These are phyloP conservation scores for Aureobasidium subglaciale DNA, from an alignment of 2,329 filamentous ascomycete genomes.

Conservation along the genomic window DNA sequence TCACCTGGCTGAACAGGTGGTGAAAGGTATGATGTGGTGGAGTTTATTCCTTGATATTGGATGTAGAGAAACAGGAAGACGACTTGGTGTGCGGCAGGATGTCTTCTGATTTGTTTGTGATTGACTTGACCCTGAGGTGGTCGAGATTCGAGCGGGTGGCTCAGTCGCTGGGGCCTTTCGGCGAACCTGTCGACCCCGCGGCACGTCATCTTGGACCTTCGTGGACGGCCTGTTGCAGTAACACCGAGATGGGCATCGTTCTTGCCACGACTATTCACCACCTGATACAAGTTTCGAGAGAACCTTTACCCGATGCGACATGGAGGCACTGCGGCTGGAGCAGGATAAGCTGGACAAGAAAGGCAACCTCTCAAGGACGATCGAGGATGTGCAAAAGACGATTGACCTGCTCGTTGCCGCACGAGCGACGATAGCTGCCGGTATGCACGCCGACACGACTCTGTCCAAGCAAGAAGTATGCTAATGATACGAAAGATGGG, in stretches of 20 bases:
- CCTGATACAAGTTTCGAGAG: not conserved
- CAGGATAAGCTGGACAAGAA: conserved; percentile 64
- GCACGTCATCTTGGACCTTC: not conserved
- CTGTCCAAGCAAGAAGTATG: not conserved
- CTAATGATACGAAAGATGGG: not conserved
- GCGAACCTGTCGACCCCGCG: conserved; percentile 5
- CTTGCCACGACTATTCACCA: not conserved
- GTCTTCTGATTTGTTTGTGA: conserved; percentile 6
- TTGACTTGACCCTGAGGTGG: not conserved
- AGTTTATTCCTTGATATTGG: no score
- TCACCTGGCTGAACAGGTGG: not conserved
- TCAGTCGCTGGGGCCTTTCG: conserved; percentile 8
- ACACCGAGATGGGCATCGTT: conserved; percentile 1
- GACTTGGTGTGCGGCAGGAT: no score
- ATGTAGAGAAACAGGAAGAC: no score
- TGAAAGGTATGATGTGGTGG: not conserved
- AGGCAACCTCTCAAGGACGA: conserved; percentile 61
- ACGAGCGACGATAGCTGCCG: conserved; percentile 63
- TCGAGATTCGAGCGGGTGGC: not conserved
- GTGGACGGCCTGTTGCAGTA: not conserved
- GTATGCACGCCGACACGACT: conserved; percentile 38
- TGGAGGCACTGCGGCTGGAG: conserved; percentile 65
- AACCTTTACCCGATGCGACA: conserved; percentile 24
- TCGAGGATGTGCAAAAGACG: conserved; percentile 74
- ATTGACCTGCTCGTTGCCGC: conserved; percentile 70